Evolutionary conservation across 2,329 filamentous ascomycete species (phyloP), one percentile per base, ranked within the genome.

Genomic region (Septoria petroselini): DNA sequence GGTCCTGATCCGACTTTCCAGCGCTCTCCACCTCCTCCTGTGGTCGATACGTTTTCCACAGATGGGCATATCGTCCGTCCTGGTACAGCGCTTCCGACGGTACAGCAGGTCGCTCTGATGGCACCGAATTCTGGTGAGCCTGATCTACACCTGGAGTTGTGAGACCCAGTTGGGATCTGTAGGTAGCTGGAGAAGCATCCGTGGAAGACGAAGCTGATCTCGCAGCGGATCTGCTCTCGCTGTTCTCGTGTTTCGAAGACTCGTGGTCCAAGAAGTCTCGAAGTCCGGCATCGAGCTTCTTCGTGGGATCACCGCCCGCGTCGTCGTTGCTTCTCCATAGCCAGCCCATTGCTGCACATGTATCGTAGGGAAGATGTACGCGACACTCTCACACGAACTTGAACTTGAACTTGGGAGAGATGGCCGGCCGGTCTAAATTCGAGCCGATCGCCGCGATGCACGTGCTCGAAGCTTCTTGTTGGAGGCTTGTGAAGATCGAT

Each of bases 11-110:
- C 31, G 80, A 82, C 66, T 86, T 86, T 15, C 77, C 76, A 53
- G 82, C 81, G 41, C 80, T 76, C 63, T 91, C 85, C 53, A 94
- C 73, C 49, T 86, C 76, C 29, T 75, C 67, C 44, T 87, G 82
- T 7, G 91, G 84, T 51, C 80, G 80, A 76, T 98, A 98, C 51
- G 81, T 88, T 71, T 90, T 91, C 93, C 93, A 98, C 25, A 98
- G 76, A 67, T 97, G 81, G 48, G 91, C 89, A 70, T 87, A 88
- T 52, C 85, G 80, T 55, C 84, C 84, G 66, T 88, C 85, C 63
- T 79, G 77, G 63, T 76, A 86, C 14, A 84, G 73, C 11, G 82
- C 85, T 59, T 82, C 74, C 30, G 67, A 58, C 0, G 75, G 75
- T 1, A 76, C 72, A 27, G 65, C 51, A 8, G 72, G 68, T 45